Evolutionary conservation across 768 basidiomycete species (phyloP).

Genomic region (Multifurca ochricompacta): DNA sequence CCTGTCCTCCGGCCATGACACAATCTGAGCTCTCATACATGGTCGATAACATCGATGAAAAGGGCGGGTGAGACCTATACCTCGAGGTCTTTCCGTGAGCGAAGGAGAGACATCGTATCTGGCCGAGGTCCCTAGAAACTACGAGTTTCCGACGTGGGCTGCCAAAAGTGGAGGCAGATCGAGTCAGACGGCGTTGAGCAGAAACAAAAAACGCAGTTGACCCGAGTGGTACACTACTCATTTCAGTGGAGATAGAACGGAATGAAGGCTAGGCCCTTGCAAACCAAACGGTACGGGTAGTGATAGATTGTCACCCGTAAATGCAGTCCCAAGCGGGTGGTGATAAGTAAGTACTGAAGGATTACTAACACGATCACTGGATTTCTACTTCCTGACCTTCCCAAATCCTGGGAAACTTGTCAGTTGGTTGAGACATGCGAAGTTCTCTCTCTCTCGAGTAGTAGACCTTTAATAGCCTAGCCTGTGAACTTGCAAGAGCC

Average conservation of each 20-base stretch:
- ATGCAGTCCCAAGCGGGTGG: no score
- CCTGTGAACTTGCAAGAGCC: no score
- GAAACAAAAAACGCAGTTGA: background rate
- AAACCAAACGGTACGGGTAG: no score
- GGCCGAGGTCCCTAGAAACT: conserved; percentile 51
- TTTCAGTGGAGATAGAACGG: background rate
- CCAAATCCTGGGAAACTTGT: no score
- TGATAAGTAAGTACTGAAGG: no score
- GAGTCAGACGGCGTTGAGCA: background rate
- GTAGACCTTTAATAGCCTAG: no score
- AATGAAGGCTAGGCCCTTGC: no score
- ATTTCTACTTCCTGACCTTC: no score
- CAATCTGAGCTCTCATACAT: conserved; percentile 29
- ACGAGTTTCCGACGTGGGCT: conserved; percentile 37
- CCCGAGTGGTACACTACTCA: background rate
- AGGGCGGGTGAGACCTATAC: conserved; percentile 27
- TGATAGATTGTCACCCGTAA: no score
- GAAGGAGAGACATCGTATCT: conserved; percentile 52
- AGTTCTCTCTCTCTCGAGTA: no score
- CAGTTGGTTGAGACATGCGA: no score
- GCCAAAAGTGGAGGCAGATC: background rate
- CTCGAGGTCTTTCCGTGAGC: conserved; percentile 44
- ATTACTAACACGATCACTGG: no score
- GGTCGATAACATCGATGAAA: background rate
- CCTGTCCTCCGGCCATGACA: conserved; percentile 46